Percentiles rank a stretch among this genome's conserved stretches.
These are phyloP conservation scores for Decorospora gaudefroyi DNA, from an alignment of 2,329 filamentous ascomycete species.

Conservation along the genomic window DNA sequence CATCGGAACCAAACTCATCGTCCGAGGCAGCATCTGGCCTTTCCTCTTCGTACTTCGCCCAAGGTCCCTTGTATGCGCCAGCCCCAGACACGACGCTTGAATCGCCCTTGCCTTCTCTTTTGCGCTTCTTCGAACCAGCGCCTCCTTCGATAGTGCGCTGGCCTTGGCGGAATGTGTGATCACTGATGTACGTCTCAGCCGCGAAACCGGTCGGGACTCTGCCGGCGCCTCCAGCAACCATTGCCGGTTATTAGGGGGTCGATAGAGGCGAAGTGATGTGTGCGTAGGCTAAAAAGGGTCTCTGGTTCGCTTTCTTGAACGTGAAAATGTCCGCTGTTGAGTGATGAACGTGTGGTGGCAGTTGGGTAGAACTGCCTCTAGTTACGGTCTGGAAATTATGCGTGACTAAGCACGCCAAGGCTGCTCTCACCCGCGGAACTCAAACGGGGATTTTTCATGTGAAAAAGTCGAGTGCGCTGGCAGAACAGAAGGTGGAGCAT, in stretches of 20 bases:
- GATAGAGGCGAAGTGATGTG: not conserved
- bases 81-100: conserved; percentile 83
- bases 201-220: conserved; percentile 74
- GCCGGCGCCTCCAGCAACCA: conserved; percentile 42
- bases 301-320: too few species aligned
- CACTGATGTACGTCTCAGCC: conserved; percentile 85
- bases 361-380: conserved; percentile 5
- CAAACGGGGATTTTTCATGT: conserved; percentile 6
- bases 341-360: not conserved
- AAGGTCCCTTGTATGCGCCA: conserved; percentile 88
- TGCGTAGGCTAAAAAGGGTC: too few species aligned
- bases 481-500: too few species aligned
- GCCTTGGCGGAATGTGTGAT: conserved; percentile 84
- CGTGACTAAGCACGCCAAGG: conserved; percentile 28
- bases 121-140: conserved; percentile 70
- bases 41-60: conserved; percentile 81
- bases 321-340: too few species aligned
- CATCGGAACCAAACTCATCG: conserved; percentile 66
- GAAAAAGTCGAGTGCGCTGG: too few species aligned
- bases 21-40: conserved; percentile 69
- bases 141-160: conserved; percentile 76
- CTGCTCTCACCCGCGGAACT: not conserved
- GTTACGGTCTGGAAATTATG: conserved; percentile 15
- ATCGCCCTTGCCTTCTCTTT: conserved; percentile 83
- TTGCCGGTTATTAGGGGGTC: not conserved